Conservation (phyloP, 306 rosid species). For the Cicer chorassanicum region DNA sequence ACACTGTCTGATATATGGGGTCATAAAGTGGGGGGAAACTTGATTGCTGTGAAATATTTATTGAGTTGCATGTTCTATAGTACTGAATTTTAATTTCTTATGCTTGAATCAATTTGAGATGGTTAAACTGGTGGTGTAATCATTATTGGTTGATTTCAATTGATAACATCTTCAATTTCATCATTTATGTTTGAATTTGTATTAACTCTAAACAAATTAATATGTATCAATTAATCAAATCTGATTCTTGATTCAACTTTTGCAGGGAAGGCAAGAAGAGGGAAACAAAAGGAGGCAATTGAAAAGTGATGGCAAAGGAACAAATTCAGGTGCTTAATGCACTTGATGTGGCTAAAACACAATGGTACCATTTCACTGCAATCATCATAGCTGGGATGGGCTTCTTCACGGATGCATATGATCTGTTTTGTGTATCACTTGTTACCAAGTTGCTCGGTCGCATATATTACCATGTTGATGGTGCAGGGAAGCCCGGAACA, state of each 20-base stretch:
- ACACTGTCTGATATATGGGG: neutral
- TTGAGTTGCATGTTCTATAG: neutral
- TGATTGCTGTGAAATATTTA: neutral
- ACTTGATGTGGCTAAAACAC: slow-evolving; percentile 79
- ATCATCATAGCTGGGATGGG: slow-evolving; percentile 88
- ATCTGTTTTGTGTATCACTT: slow-evolving; percentile 72
- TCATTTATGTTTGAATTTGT: slow-evolving; percentile 11
- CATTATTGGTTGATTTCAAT: slow-evolving; percentile 8
- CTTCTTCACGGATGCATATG: slow-evolving; percentile 88
- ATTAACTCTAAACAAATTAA: neutral
- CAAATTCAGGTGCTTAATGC: slow-evolving; percentile 68
- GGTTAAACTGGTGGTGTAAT: neutral
- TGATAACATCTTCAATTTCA: slow-evolving; percentile 5
- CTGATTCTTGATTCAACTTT: slow-evolving; percentile 27
- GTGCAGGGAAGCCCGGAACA: slow-evolving; percentile 62
- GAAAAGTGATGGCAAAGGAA: slow-evolving; percentile 61
- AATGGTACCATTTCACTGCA: slow-evolving; percentile 85
- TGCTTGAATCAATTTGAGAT: neutral
- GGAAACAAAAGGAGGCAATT: neutral
- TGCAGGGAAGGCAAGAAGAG: slow-evolving; percentile 39
- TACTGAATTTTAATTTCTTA: slow-evolving; percentile 14
- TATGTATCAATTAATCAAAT: neutral
- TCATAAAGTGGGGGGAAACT: neutral
- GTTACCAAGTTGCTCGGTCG: slow-evolving; percentile 85
- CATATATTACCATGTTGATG: slow-evolving; percentile 70